phyloP scores from a whole-genome alignment of 306 rosid genomes.

The Casuarina equisetifolia region DNA sequence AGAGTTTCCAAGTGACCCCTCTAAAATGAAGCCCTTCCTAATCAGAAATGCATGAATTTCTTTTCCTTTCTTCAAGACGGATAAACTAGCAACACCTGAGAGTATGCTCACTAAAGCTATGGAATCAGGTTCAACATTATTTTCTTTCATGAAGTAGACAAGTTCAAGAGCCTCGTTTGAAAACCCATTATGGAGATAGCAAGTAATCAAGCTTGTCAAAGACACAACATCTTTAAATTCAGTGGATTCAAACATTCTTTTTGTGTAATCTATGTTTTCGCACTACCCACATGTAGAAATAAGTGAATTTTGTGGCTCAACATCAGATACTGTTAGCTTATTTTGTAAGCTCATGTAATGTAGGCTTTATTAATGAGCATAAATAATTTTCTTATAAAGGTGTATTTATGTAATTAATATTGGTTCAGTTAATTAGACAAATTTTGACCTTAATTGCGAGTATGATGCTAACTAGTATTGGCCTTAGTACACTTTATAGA shows the following conservation, averaged over 20 bases:
- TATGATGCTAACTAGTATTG: too few species aligned
- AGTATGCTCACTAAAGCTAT: slow-evolving; percentile 54
- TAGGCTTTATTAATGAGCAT: too few species aligned
- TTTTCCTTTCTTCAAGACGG: slow-evolving; percentile 69
- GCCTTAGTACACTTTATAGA: too few species aligned
- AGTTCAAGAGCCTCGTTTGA: slow-evolving; percentile 63
- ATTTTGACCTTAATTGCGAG: too few species aligned
- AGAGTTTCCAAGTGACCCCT: slow-evolving; percentile 53
- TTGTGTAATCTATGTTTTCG: slow-evolving; percentile 44
- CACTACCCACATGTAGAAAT: slow-evolving; percentile 58
- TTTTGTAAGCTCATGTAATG: too few species aligned
- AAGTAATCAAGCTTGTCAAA: slow-evolving; percentile 77
- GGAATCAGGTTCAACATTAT: slow-evolving; percentile 52
- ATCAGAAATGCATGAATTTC: slow-evolving; percentile 68
- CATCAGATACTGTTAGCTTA: slow-evolving; percentile 37
- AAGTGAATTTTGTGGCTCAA: slow-evolving; percentile 52
- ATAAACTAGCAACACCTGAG: slow-evolving; percentile 60
- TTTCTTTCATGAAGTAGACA: slow-evolving; percentile 41
- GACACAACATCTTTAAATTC: slow-evolving; percentile 65
- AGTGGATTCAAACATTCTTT: slow-evolving; percentile 43
- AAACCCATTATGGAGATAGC: slow-evolving; percentile 51
- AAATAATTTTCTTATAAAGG: too few species aligned
- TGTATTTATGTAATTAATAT: too few species aligned
- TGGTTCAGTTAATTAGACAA: too few species aligned
- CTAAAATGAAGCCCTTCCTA: slow-evolving; percentile 57